phyloP scores from a whole-genome alignment of 768 basidiomycete species.

The Gelatoporia subvermispora region DNA sequence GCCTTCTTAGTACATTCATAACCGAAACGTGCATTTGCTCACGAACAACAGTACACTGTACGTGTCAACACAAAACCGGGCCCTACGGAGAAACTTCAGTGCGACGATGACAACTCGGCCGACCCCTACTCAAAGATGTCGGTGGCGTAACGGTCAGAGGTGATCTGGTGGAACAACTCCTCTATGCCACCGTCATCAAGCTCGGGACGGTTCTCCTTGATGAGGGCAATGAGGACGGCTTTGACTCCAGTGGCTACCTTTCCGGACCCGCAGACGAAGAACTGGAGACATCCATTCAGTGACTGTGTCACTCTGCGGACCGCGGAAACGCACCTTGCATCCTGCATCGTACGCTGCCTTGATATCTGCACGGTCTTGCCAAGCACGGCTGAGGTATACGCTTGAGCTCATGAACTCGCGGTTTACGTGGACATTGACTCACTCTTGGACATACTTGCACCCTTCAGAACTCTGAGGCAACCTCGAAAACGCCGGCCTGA shows the following conservation, averaged over 20 bases:
- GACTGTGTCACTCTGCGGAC: neutral
- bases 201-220: constrained; percentile 16
- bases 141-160: constrained; percentile 34
- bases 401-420: neutral
- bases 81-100: too few relatives aligned
- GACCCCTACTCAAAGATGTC: constrained; percentile 41
- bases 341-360: constrained; percentile 24
- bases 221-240: constrained; percentile 28
- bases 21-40: too few relatives aligned
- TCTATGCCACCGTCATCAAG: constrained; percentile 15
- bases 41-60: too few relatives aligned
- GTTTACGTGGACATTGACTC: neutral
- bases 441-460: constrained; percentile 17
- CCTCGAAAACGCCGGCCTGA: constrained; percentile 35
- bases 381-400: constrained; percentile 31
- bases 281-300: constrained; percentile 13
- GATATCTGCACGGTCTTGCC: constrained; percentile 32
- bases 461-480: constrained; percentile 8
- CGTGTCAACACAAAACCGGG: too few relatives aligned
- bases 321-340: constrained; percentile 23
- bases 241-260: constrained; percentile 33
- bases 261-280: constrained; percentile 36
- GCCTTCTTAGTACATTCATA: too few relatives aligned
- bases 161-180: constrained; percentile 24
- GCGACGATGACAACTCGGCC: too few relatives aligned